Base-by-base conservation (phyloP, 78 protist species). In the Ministeria vibrans region DNA sequence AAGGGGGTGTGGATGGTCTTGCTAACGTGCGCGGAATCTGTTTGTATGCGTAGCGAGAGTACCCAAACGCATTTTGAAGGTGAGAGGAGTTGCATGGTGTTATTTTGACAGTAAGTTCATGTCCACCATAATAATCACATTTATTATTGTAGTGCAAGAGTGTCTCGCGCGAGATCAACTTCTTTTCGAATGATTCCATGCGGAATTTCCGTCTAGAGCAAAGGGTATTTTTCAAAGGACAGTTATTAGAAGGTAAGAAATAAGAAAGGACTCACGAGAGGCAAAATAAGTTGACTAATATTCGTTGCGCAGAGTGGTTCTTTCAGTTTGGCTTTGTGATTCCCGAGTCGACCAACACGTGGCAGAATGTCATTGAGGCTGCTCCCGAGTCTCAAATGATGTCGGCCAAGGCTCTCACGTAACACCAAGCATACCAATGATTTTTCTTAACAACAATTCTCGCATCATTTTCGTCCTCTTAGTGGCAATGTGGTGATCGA, bases 321-420 rank as follows among this genome's bases (percentile, higher is more conserved):
- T 82, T 82, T 76, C 38, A 82, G 11, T 82, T 82, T 34, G 87
- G 87, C 46, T 83, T 83, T 59, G 87, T 83, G 51, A 83, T 83
- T 49, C 55, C n/a, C 55, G 15, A 49, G 55, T 49, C 55, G 55
- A 49, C 55, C 55, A 49, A 49, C 55, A 76, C 75, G 25, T 83
- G 87, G 87, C 87, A 83, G 53, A 28, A 38, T 1, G 45, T 75
- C 25, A 83, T 83, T 7, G 87, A 83, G 53, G 87, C 87, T 28
- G 87, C 87, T 51, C 66, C 9, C n/a, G 46, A 75, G 53, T 44
- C 32, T 45, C 80, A 45, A 61, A 64, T 38, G 36, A 43, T 43
- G 62, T 39, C 71, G n/a, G 71, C 71, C 41, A 63, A 4, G 6
- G 71, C 25, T 41, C 71, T 63, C 71, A 22, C 42, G 71, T 63